Evolutionary conservation across 1,284 basidiomycete species (phyloP).

Genomic region (Ganoderma sinense): DNA sequence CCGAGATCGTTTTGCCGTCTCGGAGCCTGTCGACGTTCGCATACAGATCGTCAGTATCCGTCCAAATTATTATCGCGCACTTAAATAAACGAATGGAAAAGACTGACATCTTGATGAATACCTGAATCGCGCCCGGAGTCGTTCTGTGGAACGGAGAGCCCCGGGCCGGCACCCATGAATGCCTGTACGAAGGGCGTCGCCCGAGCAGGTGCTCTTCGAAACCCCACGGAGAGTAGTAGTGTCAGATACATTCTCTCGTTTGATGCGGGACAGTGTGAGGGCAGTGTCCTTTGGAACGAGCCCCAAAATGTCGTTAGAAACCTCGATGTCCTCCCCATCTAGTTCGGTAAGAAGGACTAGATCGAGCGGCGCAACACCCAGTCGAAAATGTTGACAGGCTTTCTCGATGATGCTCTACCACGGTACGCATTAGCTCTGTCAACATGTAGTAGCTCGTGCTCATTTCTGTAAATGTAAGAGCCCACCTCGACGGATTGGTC

Average conservation of each 20-base stretch:
- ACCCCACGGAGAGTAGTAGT: no score
- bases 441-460: background rate
- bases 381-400: background rate
- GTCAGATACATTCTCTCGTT: background rate
- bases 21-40: background rate
- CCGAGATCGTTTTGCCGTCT: background rate
- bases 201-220: no score
- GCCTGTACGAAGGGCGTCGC: no score
- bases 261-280: background rate
- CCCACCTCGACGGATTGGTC: background rate
- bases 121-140: no score
- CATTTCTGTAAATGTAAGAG: background rate
- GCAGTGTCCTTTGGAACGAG: background rate
- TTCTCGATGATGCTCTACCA: background rate
- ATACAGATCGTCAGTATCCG: background rate
- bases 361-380: background rate
- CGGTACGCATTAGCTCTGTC: background rate
- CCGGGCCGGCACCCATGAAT: no score
- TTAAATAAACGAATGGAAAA: background rate
- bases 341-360: background rate
- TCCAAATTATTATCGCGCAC: background rate
- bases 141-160: no score
- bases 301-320: background rate
- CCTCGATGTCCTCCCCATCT: background rate
- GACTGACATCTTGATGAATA: no score